A percentile compares a stretch with the other conserved stretches of the same genome.
These are phyloP conservation scores for Ophiostoma fasciatum DNA, from an alignment of 2,329 filamentous ascomycete genomes.

Conservation along the genomic window DNA sequence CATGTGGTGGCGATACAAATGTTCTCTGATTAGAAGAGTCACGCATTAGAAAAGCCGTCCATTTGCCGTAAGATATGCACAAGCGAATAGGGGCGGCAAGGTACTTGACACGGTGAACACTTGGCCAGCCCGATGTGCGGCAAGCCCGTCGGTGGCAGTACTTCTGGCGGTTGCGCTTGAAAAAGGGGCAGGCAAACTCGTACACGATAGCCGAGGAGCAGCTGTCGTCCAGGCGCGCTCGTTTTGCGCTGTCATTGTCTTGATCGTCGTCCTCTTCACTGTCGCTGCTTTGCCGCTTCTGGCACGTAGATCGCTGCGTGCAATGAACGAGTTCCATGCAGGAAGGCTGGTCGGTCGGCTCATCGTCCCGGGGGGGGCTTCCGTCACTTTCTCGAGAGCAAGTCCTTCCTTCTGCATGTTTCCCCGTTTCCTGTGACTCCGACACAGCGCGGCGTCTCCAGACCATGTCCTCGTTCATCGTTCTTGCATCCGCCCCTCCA, in stretches of 20 bases:
- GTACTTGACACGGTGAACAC: constrained; percentile 25
- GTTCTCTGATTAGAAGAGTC: constrained; percentile 17
- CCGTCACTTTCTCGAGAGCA: too few relatives aligned
- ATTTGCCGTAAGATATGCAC: not conserved
- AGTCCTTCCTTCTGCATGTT: too few relatives aligned
- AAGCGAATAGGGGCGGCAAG: not conserved
- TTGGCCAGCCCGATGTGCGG: constrained; percentile 22
- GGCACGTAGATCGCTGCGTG: not conserved
- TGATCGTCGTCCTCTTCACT: constrained; percentile 2
- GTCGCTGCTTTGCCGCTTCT: not conserved
- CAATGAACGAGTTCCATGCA: not conserved
- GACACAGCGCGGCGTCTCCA: too few relatives aligned
- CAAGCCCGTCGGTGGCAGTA: constrained; percentile 22
- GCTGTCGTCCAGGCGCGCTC: constrained; percentile 8
- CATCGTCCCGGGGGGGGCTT: too few relatives aligned
- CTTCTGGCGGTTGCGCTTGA: constrained; percentile 22
- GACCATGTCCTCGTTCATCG: too few relatives aligned
- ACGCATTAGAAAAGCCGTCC: not conserved
- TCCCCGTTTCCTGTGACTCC: too few relatives aligned
- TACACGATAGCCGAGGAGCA: not conserved
- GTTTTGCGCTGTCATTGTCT: not conserved
- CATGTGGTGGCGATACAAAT: constrained; percentile 24
- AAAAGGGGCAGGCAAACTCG: constrained; percentile 23
- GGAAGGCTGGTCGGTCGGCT: not conserved
- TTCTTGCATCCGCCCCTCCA: not conserved